A percentile compares a stretch with the other conserved stretches of the same genome.
Conservation (phyloP, 116 monocot species). For the Cymodocea nodosa region DNA sequence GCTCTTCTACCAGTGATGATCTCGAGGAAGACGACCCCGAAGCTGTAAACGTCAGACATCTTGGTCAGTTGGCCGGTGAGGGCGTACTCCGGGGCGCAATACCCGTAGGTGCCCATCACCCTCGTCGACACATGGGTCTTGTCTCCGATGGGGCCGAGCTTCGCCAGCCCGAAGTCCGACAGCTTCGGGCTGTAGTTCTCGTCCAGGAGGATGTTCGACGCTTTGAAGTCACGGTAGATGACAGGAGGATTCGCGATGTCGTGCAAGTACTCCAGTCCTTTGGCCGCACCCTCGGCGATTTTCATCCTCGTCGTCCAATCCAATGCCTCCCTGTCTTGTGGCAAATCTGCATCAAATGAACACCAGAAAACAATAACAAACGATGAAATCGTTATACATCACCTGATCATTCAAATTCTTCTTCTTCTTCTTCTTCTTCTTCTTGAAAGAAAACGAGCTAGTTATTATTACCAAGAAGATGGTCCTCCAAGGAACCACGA, state of each 20-base stretch:
- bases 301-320: constrained; percentile 90
- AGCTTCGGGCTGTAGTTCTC: constrained; percentile 50
- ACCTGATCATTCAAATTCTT: not conserved
- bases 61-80: constrained; percentile 68
- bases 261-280: constrained; percentile 81
- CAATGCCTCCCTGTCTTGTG: constrained; percentile 35
- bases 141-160: constrained; percentile 73
- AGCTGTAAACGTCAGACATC: constrained; percentile 88
- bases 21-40: constrained; percentile 86
- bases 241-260: constrained; percentile 67
- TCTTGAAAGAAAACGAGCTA: not conserved
- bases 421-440: not conserved
- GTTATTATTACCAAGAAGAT: constrained; percentile 63
- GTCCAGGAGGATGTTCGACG: constrained; percentile 86
- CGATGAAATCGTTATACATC: not conserved
- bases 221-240: constrained; percentile 84
- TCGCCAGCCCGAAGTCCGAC: constrained; percentile 85
- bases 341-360: constrained; percentile 25
- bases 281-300: constrained; percentile 76
- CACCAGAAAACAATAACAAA: not conserved
- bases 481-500: constrained; percentile 71
- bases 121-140: constrained; percentile 66
- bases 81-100: constrained; percentile 88
- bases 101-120: constrained; percentile 97
- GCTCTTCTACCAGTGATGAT: constrained; percentile 88